These are phyloP conservation scores for Tolypocladium paradoxum DNA, from an alignment of 2,329 filamentous ascomycete genomes.

Conservation along the genomic window DNA sequence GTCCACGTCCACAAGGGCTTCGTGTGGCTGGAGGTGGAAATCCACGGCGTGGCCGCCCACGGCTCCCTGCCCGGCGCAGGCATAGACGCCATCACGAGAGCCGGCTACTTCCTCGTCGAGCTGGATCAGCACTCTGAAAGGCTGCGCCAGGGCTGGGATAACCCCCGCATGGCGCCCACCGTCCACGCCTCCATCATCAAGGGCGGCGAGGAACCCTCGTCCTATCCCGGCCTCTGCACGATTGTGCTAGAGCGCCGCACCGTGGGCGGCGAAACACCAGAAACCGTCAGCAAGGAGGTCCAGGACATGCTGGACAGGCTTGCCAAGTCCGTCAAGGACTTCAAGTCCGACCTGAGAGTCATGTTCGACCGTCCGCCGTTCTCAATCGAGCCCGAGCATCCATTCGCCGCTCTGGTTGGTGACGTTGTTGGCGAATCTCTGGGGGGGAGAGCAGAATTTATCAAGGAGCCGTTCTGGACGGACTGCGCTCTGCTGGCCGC, in stretches of 20 bases:
- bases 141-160: constrained; percentile 17
- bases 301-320: constrained; percentile 23
- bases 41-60: constrained; percentile 30
- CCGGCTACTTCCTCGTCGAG: constrained; percentile 34
- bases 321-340: constrained; percentile 19
- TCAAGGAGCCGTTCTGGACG: constrained; percentile 32
- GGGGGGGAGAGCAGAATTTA: constrained; percentile 13
- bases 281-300: constrained; percentile 26
- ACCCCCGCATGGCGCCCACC: constrained; percentile 24
- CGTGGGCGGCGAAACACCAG: constrained; percentile 28
- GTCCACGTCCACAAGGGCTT: constrained; percentile 40
- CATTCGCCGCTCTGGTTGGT: constrained; percentile 24
- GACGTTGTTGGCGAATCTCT: constrained; percentile 16
- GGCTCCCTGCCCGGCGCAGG: constrained; percentile 32
- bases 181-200: constrained; percentile 37
- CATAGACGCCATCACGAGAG: constrained; percentile 36
- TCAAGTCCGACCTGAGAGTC: constrained; percentile 28
- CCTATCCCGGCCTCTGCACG: constrained; percentile 37
- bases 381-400: constrained; percentile 26
- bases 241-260: constrained; percentile 39
- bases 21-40: constrained; percentile 30
- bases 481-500: constrained; percentile 37
- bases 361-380: constrained; percentile 32
- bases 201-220: constrained; percentile 40
- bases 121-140: constrained; percentile 29